phyloP scores from a whole-genome alignment of 371 early-diverging fungal genomes.

The Saksenaea oblongispora region DNA sequence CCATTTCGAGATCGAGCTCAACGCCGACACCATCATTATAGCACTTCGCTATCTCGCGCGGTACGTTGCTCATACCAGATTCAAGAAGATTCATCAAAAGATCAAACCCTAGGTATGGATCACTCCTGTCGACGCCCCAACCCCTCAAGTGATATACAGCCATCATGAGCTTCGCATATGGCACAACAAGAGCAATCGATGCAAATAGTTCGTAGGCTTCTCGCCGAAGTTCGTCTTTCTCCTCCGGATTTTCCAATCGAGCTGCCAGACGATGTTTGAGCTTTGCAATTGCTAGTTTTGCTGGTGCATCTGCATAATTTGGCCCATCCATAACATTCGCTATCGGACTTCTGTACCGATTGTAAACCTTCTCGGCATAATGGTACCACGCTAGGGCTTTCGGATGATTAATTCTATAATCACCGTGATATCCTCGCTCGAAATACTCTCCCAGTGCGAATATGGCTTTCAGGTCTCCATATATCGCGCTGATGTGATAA shows the following conservation, averaged over 20 bases:
- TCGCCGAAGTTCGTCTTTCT: not conserved
- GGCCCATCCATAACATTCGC: no score
- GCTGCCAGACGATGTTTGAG: slow-evolving; percentile 16
- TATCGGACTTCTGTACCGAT: no score
- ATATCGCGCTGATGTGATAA: no score
- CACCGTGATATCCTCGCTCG: no score
- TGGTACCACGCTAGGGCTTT: no score
- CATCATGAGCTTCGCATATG: slow-evolving; percentile 22
- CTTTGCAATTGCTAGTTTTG: slow-evolving; percentile 15
- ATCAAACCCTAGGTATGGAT: slow-evolving; percentile 13
- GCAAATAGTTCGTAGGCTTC: slow-evolving; percentile 18
- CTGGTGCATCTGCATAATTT: not conserved
- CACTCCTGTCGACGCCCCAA: slow-evolving; percentile 14
- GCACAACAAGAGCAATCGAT: not conserved
- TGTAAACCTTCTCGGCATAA: no score
- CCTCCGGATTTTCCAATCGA: not conserved
- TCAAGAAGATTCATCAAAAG: slow-evolving; percentile 10
- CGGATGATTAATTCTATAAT: no score
- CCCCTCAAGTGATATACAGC: slow-evolving; percentile 27
- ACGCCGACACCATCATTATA: slow-evolving; percentile 28
- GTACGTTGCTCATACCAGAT: slow-evolving; percentile 13
- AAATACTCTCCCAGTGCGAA: no score
- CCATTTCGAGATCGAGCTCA: slow-evolving; percentile 9
- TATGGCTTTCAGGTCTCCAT: no score
- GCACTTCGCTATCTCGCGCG: slow-evolving; percentile 21